Evolutionary conservation across 768 basidiomycete species (phyloP).

Genomic region (Suillus decipiens): DNA sequence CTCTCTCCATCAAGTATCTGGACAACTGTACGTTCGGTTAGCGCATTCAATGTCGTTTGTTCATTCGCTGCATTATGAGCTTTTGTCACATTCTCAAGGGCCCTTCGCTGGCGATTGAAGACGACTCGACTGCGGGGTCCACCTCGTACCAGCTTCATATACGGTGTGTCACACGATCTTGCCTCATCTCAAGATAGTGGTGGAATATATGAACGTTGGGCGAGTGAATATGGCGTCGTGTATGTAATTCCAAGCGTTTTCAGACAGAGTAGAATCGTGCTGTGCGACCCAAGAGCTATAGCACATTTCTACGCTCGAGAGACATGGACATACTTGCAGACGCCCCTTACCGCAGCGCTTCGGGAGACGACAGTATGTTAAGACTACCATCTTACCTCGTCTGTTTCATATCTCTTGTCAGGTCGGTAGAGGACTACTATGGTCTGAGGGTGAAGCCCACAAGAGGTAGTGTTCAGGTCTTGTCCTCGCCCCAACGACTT

Average conservation of each 20-base stretch:
- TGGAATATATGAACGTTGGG: slow-evolving; percentile 24
- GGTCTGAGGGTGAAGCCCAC: slow-evolving; percentile 16
- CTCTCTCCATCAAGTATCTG: too few species aligned
- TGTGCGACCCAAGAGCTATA: slow-evolving; percentile 50
- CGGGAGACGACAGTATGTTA: slow-evolving; percentile 27
- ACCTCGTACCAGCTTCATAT: slow-evolving; percentile 2
- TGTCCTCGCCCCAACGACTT: background rate
- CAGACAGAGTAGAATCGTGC: slow-evolving; percentile 15
- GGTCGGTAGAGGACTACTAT: slow-evolving; percentile 34
- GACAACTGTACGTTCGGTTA: too few species aligned
- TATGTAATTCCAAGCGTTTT: slow-evolving; percentile 20
- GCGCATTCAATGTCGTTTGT: too few species aligned
- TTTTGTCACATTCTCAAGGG: too few species aligned
- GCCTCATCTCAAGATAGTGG: slow-evolving; percentile 6
- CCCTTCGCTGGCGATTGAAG: too few species aligned
- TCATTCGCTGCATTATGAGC: too few species aligned
- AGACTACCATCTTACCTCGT: background rate
- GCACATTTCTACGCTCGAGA: slow-evolving; percentile 44
- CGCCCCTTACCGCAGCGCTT: slow-evolving; percentile 31
- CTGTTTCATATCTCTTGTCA: slow-evolving; percentile 1
- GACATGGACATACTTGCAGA: slow-evolving; percentile 41
- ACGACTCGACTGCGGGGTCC: too few species aligned
- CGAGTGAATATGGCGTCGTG: slow-evolving; percentile 20
- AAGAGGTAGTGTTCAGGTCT: background rate
- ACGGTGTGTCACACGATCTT: slow-evolving; percentile 17